phyloP scores from a whole-genome alignment of 345 rosid species.

The Punica granatum region DNA sequence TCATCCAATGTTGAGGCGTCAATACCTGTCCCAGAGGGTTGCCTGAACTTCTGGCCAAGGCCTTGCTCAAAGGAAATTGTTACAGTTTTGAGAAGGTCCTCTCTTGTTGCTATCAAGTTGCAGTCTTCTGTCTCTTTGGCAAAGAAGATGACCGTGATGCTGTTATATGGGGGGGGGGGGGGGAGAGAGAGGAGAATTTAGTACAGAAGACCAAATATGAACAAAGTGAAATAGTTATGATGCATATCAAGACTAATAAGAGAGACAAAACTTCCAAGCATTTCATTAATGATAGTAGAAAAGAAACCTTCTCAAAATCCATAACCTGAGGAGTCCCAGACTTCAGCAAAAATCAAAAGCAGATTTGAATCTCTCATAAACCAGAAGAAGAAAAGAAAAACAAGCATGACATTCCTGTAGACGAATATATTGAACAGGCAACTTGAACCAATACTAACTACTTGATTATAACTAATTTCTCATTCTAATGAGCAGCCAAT shows the following conservation, averaged over 20 bases:
- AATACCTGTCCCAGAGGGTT: slow-evolving; percentile 43
- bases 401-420: not conserved
- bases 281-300: not conserved
- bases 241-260: not conserved
- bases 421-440: not conserved
- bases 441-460: not conserved
- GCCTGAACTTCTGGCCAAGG: slow-evolving; percentile 44
- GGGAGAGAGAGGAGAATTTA: not conserved
- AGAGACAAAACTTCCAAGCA: not conserved
- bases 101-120: slow-evolving; percentile 29
- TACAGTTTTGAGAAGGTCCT: slow-evolving; percentile 21
- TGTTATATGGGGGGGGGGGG: slow-evolving; percentile 12
- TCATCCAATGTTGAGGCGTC: slow-evolving; percentile 37
- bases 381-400: not conserved
- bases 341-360: not conserved
- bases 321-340: not conserved
- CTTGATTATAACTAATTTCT: not conserved
- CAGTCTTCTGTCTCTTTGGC: slow-evolving; percentile 39
- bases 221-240: not conserved
- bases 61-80: slow-evolving; percentile 36
- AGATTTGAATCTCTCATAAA: not conserved
- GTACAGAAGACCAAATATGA: not conserved
- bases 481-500: not conserved
- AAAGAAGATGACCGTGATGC: slow-evolving; percentile 38
- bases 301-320: not conserved